Percentiles rank a stretch among this genome's conserved stretches.
These are phyloP conservation scores for Cucumis cinereus DNA, from an alignment of 306 rosid species.

Conservation along the genomic window DNA sequence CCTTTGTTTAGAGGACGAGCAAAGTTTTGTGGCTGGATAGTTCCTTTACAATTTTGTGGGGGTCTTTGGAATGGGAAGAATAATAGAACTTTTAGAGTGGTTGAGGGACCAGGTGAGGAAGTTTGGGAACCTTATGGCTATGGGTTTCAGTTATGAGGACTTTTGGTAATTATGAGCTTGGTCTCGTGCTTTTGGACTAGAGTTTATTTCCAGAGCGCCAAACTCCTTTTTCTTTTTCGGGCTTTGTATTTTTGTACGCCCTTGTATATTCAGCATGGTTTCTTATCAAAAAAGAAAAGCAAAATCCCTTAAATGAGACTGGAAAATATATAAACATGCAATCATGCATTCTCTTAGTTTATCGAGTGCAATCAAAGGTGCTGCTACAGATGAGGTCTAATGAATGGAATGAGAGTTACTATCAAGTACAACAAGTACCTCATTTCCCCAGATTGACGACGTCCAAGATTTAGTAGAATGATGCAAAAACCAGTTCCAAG, in stretches of 20 bases:
- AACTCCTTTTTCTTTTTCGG: neutral
- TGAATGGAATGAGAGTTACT: neutral
- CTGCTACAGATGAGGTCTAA: neutral
- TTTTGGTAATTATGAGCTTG: neutral
- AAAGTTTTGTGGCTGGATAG: neutral
- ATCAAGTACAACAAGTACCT: conserved; percentile 31
- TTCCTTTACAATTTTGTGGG: neutral
- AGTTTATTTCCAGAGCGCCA: neutral
- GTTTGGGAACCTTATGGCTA: neutral
- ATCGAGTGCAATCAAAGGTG: neutral
- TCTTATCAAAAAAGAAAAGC: neutral
- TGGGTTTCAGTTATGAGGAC: neutral
- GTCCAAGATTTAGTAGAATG: conserved; percentile 77
- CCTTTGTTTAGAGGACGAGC: neutral
- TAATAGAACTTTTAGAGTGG: neutral
- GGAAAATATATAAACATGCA: neutral
- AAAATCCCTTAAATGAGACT: neutral
- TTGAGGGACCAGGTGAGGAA: neutral
- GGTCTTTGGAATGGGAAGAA: neutral
- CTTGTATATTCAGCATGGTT: neutral
- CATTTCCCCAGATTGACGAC: conserved; percentile 71
- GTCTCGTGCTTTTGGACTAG: neutral
- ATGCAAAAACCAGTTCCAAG: conserved; percentile 73
- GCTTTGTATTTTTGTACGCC: neutral
- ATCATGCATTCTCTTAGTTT: neutral